Percentiles rank a stretch among this genome's conserved stretches.
phyloP scores from a whole-genome alignment of 1,139 yeast genomes.

The Geotrichum phurueaensis region DNA sequence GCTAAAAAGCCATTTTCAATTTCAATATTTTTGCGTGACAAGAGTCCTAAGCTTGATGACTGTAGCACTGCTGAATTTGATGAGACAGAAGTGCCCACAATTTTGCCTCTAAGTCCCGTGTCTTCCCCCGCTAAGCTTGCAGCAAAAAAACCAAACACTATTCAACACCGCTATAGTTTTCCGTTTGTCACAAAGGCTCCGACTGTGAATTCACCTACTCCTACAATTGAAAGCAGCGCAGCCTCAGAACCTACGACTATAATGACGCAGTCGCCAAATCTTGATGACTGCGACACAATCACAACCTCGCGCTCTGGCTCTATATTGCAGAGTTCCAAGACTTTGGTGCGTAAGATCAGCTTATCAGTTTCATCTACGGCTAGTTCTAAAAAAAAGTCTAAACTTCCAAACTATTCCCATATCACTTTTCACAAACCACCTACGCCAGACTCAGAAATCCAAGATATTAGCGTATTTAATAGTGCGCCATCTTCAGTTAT shows the following conservation, averaged over 20 bases:
- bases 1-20: constrained; percentile 11
- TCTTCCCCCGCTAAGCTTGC: neutral
- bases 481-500: constrained; percentile 1
- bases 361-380: neutral
- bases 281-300: neutral
- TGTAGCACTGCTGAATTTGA: neutral
- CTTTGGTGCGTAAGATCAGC: neutral
- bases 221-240: neutral
- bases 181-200: neutral
- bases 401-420: neutral
- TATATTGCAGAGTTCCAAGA: neutral
- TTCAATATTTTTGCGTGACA: neutral
- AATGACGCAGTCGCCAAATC: neutral
- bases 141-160: neutral
- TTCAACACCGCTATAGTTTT: neutral
- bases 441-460: neutral
- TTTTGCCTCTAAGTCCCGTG: neutral
- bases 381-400: neutral
- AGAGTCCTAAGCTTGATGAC: neutral
- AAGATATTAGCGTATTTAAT: neutral
- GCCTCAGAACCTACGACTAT: neutral
- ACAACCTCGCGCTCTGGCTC: neutral
- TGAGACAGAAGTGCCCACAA: neutral
- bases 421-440: constrained; percentile 1
- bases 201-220: neutral